These are phyloP conservation scores for Hanseniaspora occidentalis DNA, from an alignment of 805 yeast genomes.

Conservation along the genomic window DNA sequence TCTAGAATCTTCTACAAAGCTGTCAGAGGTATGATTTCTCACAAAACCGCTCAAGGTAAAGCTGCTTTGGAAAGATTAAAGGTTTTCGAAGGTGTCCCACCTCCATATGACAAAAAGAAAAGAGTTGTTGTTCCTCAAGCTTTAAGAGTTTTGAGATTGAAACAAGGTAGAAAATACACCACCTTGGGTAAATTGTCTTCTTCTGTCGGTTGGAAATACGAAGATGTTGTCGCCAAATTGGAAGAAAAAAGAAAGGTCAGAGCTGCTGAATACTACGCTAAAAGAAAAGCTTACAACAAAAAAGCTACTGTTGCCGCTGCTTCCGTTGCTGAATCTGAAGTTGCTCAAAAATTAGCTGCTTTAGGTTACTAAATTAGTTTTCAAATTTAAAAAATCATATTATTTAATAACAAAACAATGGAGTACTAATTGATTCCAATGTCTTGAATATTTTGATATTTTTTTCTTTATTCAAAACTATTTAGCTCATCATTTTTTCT, in stretches of 20 bases:
- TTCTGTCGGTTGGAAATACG: slow-evolving; percentile 99
- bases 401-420: too few species aligned
- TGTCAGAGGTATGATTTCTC: slow-evolving; percentile 97
- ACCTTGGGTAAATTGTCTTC: slow-evolving; percentile 92
- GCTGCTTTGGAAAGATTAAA: slow-evolving; percentile 99
- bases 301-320: slow-evolving; percentile 81
- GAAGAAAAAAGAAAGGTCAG: slow-evolving; percentile 99
- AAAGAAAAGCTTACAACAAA: slow-evolving; percentile 93
- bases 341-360: slow-evolving; percentile 85
- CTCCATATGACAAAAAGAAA: slow-evolving; percentile 99
- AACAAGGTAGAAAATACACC: slow-evolving; percentile 99
- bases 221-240: slow-evolving; percentile 90
- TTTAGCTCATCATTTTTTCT: too few species aligned
- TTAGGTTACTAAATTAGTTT: slow-evolving; percentile 75
- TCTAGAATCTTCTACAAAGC: slow-evolving; percentile 99
- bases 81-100: slow-evolving; percentile 99
- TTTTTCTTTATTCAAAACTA: too few species aligned
- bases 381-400: too few species aligned
- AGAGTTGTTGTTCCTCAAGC: slow-evolving; percentile 99
- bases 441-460: too few species aligned
- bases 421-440: too few species aligned
- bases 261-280: slow-evolving; percentile 98
- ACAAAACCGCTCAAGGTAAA: slow-evolving; percentile 99
- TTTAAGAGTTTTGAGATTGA: slow-evolving; percentile 95
- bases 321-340: slow-evolving; percentile 81